Base-by-base conservation (phyloP, 164 flowering plant species). In the Vitis rupestris region DNA sequence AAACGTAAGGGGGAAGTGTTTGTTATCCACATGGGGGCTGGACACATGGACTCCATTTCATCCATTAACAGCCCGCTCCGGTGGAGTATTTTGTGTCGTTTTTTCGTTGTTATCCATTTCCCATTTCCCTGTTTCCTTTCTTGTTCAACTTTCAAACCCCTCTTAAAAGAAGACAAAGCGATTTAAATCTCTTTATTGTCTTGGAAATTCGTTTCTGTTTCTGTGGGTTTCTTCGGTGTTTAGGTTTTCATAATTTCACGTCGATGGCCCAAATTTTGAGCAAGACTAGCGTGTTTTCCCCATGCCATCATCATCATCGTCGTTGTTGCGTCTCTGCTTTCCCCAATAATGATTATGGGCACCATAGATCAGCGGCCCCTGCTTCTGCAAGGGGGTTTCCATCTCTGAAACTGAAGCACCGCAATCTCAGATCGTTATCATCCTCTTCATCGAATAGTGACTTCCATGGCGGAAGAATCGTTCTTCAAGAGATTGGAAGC, bases 241-340 rank as follows among this genome's bases (percentile, higher is more conserved):
- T 48, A 12, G 3, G 10, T n/a, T 15, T 16, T 9, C 5, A 27
- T 56, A 1, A 52, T 60, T 12, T 30, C 37, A 52, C 9, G 17
- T 49, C 19, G 30, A 76, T 78, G 87, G 82, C 81, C 7, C 70
- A 80, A 23, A 59, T 79, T n/a, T 66, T 82, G 72, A 64, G 68
- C 72, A 75, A 70, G 17, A 51, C 66, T 15, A 71, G 47, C 65
- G 74, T 77, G 68, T 16, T 74, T 52, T 57, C 70, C 6, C 70
- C 75, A 0, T 68, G 51, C 31, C 61, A 72, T 6, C 76, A 49
- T 16, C 78, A 65, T 16, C 78, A 65, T 17, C 48, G 62, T n/a
- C 51, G 8, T 15, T 61, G n/a, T 54, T 30, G 65, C 55, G 2
- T 31, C 16, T 69, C 69, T 61, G 27, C 47, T 48, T 62, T 78